Evolutionary conservation across 2,329 filamentous ascomycete genomes (phyloP), one percentile per base, ranked within the genome.

Genomic region (Teratosphaeria gauchensis): DNA sequence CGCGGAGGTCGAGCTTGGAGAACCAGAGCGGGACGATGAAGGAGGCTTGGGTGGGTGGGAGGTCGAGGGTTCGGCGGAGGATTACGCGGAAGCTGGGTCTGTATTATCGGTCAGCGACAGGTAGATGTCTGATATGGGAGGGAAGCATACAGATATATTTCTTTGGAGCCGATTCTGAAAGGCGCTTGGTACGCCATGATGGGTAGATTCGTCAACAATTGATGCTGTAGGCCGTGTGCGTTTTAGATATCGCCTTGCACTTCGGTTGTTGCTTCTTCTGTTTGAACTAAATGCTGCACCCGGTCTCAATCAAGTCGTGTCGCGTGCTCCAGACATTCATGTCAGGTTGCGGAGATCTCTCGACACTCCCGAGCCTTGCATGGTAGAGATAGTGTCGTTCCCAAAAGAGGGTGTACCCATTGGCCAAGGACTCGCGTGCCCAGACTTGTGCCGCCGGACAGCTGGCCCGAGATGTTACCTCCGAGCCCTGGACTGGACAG

Each of bases 1-100:
- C 92, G 74, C 91, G 89, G 51, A 99, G 78, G 74, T 99, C 94
- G 75, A 97, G 87, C 78, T 99, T 99, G 80, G 90, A 95, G 80
- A 96, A 91, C 68, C 84, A 85, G 67, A 97, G 82, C 11, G 94
- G 94, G 33, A 96, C 92, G 69, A 87, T 82, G 83, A 99, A 99
- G 68, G 86, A 87, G 63, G 92, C 94, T 73, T 89, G 90, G 73
- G 85, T 87, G 21, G 92, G 85, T 7, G 89, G 86, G 57, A 89
- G 82, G 65, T 83, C 80, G 32, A 84, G 83, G 59, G 85, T 87
- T 66, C 86, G 87, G 67, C 95, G 79, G 69, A 97, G 83, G 61
- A 87, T 86, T 70, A 97, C 79, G 64, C 85, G 83, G 77, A 95
- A 89, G 71, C 87, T 85, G 56, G 92, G 92, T 61, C 92, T 96